phyloP scores from a whole-genome alignment of 2,329 filamentous ascomycete species.

The Coniochaeta prunicola region DNA sequence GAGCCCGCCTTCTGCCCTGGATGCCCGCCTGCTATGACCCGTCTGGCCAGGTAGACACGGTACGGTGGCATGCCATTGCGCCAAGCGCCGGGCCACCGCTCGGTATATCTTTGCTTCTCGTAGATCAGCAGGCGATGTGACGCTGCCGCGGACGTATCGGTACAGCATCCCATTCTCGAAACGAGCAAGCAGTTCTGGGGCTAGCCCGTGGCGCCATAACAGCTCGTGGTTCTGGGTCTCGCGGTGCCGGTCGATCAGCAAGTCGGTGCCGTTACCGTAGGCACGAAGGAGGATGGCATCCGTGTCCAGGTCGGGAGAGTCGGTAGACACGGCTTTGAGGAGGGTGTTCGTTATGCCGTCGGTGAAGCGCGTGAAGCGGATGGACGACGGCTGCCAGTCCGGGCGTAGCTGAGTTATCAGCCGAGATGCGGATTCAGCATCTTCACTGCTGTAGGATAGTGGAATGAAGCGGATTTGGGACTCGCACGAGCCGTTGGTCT shows the following conservation, averaged over 20 bases:
- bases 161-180: constrained; percentile 97
- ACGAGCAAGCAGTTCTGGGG: constrained; percentile 78
- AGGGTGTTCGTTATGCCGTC: constrained; percentile 97
- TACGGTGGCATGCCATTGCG: constrained; percentile 82
- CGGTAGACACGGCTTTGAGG: constrained; percentile 67
- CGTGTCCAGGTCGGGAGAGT: constrained; percentile 63
- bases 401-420: constrained; percentile 76
- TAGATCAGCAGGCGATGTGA: constrained; percentile 75
- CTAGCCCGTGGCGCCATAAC: constrained; percentile 74
- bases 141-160: constrained; percentile 75
- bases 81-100: constrained; percentile 76
- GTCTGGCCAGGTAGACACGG: constrained; percentile 44
- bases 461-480: constrained; percentile 57
- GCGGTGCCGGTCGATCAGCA: constrained; percentile 93
- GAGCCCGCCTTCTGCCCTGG: constrained; percentile 12
- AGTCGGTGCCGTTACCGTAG: constrained; percentile 88
- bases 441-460: constrained; percentile 67
- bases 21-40: constrained; percentile 25
- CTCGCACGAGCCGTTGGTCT: constrained; percentile 27
- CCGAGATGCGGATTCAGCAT: constrained; percentile 70
- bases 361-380: constrained; percentile 87
- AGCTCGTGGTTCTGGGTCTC: constrained; percentile 75
- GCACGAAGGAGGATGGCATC: constrained; percentile 86
- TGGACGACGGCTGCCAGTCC: constrained; percentile 67
- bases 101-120: constrained; percentile 68